phyloP scores from a whole-genome alignment of 139 green algal species.

The Asterochloris sp. region DNA sequence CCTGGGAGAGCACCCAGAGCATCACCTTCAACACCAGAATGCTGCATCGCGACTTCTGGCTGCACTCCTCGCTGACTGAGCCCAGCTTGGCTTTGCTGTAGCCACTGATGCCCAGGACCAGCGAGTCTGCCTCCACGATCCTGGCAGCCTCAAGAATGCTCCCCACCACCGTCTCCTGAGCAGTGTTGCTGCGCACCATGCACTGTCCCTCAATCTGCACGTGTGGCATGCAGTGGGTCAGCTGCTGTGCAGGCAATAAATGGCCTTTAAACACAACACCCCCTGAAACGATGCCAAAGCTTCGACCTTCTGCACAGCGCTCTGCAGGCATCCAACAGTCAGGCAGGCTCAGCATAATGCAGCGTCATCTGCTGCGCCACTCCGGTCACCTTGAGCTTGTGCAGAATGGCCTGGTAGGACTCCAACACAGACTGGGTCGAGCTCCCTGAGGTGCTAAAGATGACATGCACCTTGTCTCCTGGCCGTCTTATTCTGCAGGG shows the following conservation, averaged over 20 bases:
- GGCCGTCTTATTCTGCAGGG: conserved; percentile 2
- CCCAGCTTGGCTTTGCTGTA: conserved; percentile 6
- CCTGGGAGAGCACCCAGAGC: background rate
- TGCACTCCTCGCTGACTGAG: conserved; percentile 9
- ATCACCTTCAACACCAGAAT: conserved; percentile 10
- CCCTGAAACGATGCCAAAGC: background rate
- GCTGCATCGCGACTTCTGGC: conserved; percentile 5
- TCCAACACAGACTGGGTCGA: conserved; percentile 1
- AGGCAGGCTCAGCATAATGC: too few species aligned
- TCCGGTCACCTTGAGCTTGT: background rate
- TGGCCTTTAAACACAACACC: background rate
- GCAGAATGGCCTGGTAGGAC: conserved; percentile 1
- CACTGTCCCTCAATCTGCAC: conserved; percentile 6
- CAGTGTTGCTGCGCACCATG: conserved; percentile 1
- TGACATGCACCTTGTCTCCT: conserved; percentile 15
- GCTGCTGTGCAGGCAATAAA: background rate
- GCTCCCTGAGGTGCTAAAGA: background rate
- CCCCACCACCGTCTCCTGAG: conserved; percentile 1
- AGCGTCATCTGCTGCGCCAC: too few species aligned
- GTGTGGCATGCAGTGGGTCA: too few species aligned
- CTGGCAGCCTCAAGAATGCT: conserved; percentile 5
- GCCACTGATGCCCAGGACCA: conserved; percentile 8
- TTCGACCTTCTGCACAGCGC: background rate
- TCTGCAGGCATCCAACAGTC: background rate
- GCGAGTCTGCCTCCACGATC: conserved; percentile 9